Evolutionary conservation across 345 rosid genomes (phyloP).

Genomic region (Geranium rotundifolium): DNA sequence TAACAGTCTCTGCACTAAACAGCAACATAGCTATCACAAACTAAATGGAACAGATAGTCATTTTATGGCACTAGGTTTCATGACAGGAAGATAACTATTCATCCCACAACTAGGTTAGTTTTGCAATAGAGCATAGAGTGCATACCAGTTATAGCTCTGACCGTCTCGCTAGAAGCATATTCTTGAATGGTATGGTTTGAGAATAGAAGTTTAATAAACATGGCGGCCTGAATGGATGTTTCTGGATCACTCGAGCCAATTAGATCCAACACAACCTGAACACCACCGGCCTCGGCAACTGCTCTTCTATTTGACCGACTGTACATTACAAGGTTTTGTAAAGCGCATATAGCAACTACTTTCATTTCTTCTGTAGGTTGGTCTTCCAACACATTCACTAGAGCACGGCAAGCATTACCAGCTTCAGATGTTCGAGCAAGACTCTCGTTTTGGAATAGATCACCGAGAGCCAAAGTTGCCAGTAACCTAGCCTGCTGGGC

Average conservation of each 20-base stretch:
- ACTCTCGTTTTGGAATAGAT: conserved; percentile 90
- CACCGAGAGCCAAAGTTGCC: conserved; percentile 95
- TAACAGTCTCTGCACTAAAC: no score
- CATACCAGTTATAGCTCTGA: conserved; percentile 94
- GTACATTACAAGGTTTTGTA: conserved; percentile 95
- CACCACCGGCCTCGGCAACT: conserved; percentile 99
- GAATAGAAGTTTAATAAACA: conserved; percentile 89
- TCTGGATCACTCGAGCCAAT: conserved; percentile 94
- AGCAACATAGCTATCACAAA: background rate
- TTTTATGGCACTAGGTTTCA: no score
- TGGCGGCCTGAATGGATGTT: conserved; percentile 96
- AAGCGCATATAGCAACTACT: conserved; percentile 94
- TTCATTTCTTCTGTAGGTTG: conserved; percentile 99
- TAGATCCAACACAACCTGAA: conserved; percentile 90
- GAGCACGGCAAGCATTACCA: conserved; percentile 93
- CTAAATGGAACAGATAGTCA: background rate
- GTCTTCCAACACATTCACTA: conserved; percentile 95
- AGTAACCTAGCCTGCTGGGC: conserved; percentile 87
- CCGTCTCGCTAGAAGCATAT: conserved; percentile 97
- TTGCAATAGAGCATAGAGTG: conserved; percentile 1
- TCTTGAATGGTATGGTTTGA: conserved; percentile 97
- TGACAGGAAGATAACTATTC: background rate
- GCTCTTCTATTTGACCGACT: conserved; percentile 97
- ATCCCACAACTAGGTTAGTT: background rate
- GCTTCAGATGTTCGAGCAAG: conserved; percentile 96